Percentiles rank a stretch among this genome's conserved stretches.
Evolutionary conservation across 352 stramenopile genomes (phyloP).

Genomic region (Globisporangium cederbergense): DNA sequence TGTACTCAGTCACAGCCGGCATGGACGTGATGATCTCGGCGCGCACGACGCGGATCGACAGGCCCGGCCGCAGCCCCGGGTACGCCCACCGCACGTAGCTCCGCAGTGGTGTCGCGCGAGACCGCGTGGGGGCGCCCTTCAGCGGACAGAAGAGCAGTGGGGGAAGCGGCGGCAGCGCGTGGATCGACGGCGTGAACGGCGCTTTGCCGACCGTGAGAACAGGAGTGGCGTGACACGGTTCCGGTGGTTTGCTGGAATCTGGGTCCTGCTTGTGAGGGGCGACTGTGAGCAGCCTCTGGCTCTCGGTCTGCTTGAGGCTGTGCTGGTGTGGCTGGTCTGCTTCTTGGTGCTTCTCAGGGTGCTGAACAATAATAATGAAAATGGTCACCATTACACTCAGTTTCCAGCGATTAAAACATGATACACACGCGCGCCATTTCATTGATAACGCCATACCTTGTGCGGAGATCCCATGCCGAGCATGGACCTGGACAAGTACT

Average conservation of each 20-base stretch:
- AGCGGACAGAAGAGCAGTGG: constrained; percentile 52
- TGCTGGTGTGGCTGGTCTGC: constrained; percentile 19
- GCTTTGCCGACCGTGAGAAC: constrained; percentile 13
- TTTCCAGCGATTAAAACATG: background rate
- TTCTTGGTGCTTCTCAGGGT: constrained; percentile 17
- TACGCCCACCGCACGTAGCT: constrained; percentile 49
- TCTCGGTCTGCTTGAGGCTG: constrained; percentile 26
- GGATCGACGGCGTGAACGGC: constrained; percentile 18
- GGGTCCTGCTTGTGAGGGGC: background rate
- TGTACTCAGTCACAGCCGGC: constrained; percentile 65
- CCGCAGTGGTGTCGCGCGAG: constrained; percentile 41
- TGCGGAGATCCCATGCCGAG: constrained; percentile 37
- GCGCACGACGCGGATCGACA: constrained; percentile 70
- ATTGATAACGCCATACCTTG: constrained; percentile 31
- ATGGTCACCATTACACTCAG: background rate
- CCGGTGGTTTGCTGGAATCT: background rate
- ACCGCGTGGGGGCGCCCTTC: constrained; percentile 31
- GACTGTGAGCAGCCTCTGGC: constrained; percentile 26
- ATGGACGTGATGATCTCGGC: constrained; percentile 53
- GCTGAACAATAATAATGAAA: constrained; percentile 15
- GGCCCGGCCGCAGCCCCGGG: constrained; percentile 51
- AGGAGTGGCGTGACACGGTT: constrained; percentile 12
- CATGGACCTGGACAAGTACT: constrained; percentile 71
- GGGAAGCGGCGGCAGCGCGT: constrained; percentile 47
- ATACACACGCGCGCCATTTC: constrained; percentile 1